These are phyloP conservation scores for Neonectria coccinea DNA, from an alignment of 2,329 filamentous ascomycete genomes.

Conservation along the genomic window DNA sequence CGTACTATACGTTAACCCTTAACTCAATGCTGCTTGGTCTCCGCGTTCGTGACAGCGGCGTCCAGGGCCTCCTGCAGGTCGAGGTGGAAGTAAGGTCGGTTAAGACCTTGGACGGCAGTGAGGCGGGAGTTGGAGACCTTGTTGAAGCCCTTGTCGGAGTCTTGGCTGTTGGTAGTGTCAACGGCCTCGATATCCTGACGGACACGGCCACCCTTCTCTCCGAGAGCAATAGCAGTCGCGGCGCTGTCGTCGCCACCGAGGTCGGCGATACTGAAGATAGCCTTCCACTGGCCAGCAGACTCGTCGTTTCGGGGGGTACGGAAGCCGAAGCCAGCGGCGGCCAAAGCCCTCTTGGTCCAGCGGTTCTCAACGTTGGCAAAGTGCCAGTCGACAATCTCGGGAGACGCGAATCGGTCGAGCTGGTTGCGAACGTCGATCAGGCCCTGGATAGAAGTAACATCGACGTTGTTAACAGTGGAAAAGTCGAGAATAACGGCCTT, in stretches of 20 bases:
- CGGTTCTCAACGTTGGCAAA: conserved; percentile 65
- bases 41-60: conserved; percentile 54
- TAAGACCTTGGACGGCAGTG: conserved; percentile 58
- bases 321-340: conserved; percentile 65
- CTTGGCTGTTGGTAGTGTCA: conserved; percentile 38
- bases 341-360: conserved; percentile 68
- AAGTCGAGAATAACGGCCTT: conserved; percentile 69
- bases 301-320: conserved; percentile 48
- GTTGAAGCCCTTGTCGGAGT: conserved; percentile 46
- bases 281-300: conserved; percentile 63
- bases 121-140: conserved; percentile 48
- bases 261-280: conserved; percentile 93
- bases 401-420: conserved; percentile 63
- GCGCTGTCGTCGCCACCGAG: conserved; percentile 79
- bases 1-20: neutral
- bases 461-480: conserved; percentile 65
- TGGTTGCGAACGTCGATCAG: conserved; percentile 66
- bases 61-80: conserved; percentile 63
- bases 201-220: conserved; percentile 62
- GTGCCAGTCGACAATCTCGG: conserved; percentile 61
- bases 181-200: conserved; percentile 47
- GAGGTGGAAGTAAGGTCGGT: conserved; percentile 65
- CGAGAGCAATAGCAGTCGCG: conserved; percentile 64
- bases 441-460: conserved; percentile 66
- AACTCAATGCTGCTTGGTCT: conserved; percentile 44